Evolutionary conservation across 441 rosid species (phyloP).

Genomic region (Eruca vesicaria): DNA sequence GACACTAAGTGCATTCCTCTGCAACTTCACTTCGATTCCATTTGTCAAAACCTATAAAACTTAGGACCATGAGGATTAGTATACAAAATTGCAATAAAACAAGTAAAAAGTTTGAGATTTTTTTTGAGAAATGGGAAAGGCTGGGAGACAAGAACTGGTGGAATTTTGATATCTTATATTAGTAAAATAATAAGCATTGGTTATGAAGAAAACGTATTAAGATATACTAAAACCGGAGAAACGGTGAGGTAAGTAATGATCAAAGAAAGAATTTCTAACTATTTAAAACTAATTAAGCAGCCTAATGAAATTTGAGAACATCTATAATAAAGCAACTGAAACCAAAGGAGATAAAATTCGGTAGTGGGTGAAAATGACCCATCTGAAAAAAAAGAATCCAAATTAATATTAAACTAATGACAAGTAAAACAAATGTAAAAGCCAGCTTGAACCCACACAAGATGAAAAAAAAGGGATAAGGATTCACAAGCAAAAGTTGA

Average conservation of each 20-base stretch:
- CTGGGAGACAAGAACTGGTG: slow-evolving; percentile 32
- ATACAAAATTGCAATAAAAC: not conserved
- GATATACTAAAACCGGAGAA: slow-evolving; percentile 18
- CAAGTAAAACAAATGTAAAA: slow-evolving; percentile 32
- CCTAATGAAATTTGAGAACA: not conserved
- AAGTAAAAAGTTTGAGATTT: slow-evolving; percentile 13
- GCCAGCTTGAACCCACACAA: slow-evolving; percentile 39
- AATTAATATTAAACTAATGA: slow-evolving; percentile 1
- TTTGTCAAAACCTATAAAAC: slow-evolving; percentile 76
- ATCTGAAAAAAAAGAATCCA: slow-evolving; percentile 6
- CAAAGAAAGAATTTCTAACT: not conserved
- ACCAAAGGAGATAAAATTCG: slow-evolving; percentile 4
- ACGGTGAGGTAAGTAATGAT: slow-evolving; percentile 4
- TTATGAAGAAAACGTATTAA: slow-evolving; percentile 14
- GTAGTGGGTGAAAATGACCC: slow-evolving; percentile 32
- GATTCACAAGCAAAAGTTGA: slow-evolving; percentile 26
- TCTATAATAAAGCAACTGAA: slow-evolving; percentile 11
- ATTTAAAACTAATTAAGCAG: not conserved
- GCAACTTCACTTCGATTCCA: slow-evolving; percentile 96
- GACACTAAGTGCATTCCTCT: slow-evolving; percentile 95
- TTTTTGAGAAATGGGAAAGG: slow-evolving; percentile 25
- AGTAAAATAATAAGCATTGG: slow-evolving; percentile 20
- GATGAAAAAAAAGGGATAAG: slow-evolving; percentile 10
- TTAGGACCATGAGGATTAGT: not conserved
- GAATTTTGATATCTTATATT: slow-evolving; percentile 17